Base-by-base conservation (phyloP, 2,329 filamentous ascomycete species). In the Calonectria naviculata region DNA sequence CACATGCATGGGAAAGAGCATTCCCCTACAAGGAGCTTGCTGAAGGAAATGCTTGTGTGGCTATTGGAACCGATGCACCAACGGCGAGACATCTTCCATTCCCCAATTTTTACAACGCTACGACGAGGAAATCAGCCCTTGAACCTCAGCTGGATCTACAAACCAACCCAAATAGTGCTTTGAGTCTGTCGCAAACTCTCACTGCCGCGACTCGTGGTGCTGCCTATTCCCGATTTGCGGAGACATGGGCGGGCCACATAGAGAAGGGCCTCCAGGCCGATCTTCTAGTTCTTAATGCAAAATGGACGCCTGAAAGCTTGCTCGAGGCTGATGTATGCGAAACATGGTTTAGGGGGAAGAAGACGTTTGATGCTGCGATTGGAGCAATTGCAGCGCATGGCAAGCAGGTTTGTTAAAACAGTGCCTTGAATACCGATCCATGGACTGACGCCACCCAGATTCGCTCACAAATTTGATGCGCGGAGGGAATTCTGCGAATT, bases 1-100 rank as follows among this genome's bases (percentile, higher is more conserved):
- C 81, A 13, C 81, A 86, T 19, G 84, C 90, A 1, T 89, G 90
- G 81, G 84, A 84, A 62, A 84, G 90, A 17, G 90, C 90, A 0
- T 93, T 93, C 75, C 89, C 91, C 0, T 93, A 93, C 79, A 85
- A 86, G 47, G 90, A 92, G 56, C 91, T 92, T 41, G 84, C 85
- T 2, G 87, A 89, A 49, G 83, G 83, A 0, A 89, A 89, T 1
- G 89, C 90, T 0, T 78, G 83, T 1, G 79, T 92, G 0, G 89
- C 90, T 0, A 84, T 92, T 13, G 90, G 90, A 0, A 88, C 86
- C 3, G 90, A 92, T 73, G 85, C 89, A 0, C 90, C 90, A 0
- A 92, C 90, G 0, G 90, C 90, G 1, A 88, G 89, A 2, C 86
- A 89, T 74, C 77, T 83, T 1, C 85, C 89, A 9, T 81, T 91